A percentile compares a stretch with the other conserved stretches of the same genome.
These are phyloP conservation scores for Gnaphalium uliginosum DNA, from an alignment of 129 eudicot species.

Conservation along the genomic window DNA sequence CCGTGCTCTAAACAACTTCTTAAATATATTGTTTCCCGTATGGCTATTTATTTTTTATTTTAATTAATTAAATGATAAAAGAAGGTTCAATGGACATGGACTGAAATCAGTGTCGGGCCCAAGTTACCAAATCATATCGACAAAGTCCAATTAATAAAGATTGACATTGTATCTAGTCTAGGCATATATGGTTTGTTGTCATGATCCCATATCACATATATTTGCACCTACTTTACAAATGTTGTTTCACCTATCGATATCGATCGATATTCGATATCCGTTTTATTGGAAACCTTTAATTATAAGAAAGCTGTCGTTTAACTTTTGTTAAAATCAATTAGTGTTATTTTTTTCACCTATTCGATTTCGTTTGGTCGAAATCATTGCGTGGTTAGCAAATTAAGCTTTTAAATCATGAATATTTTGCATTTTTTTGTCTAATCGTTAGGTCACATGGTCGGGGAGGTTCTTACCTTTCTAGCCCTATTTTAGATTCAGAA, in stretches of 20 bases:
- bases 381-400: background rate
- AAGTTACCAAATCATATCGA: slow-evolving; percentile 33
- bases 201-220: slow-evolving; percentile 26
- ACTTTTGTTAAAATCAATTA: background rate
- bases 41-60: slow-evolving; percentile 1
- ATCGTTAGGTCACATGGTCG: no score
- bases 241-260: slow-evolving; percentile 17
- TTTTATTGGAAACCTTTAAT: slow-evolving; percentile 1
- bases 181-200: slow-evolving; percentile 41
- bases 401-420: background rate
- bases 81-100: slow-evolving; percentile 41
- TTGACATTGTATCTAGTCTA: slow-evolving; percentile 33
- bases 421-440: no score
- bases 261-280: slow-evolving; percentile 5
- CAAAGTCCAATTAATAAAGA: slow-evolving; percentile 21
- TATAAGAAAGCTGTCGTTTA: background rate
- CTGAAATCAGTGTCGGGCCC: slow-evolving; percentile 28
- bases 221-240: slow-evolving; percentile 18
- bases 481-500: no score
- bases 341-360: background rate
- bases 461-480: no score
- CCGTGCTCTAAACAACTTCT: no score
- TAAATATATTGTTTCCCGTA: slow-evolving; percentile 17
- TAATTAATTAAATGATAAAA: no score
- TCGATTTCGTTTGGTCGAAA: no score